Conservation (phyloP, 1,284 basidiomycete genomes). For the Paramarasmius palmivorus region DNA sequence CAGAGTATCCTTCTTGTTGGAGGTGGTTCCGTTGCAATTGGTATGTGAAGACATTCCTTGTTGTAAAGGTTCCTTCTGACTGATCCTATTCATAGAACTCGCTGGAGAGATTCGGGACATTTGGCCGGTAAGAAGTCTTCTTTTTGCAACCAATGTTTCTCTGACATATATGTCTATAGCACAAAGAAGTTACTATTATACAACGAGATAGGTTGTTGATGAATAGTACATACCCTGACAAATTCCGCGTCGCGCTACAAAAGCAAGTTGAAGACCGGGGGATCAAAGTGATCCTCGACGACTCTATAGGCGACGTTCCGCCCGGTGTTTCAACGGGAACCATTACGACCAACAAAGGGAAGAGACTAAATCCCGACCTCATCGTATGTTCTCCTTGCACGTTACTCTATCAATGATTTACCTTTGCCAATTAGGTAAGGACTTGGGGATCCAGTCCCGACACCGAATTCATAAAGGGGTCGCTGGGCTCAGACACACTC, state of each 20-base stretch:
- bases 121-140: slow-evolving; percentile 39
- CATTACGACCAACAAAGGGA: slow-evolving; percentile 55
- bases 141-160: slow-evolving; percentile 4
- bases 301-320: slow-evolving; percentile 51
- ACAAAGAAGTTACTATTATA: slow-evolving; percentile 64
- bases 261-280: slow-evolving; percentile 41
- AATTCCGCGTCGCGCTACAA: slow-evolving; percentile 50
- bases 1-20: slow-evolving; percentile 57
- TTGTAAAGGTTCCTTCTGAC: slow-evolving; percentile 6
- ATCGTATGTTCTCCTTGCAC: slow-evolving; percentile 41
- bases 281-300: slow-evolving; percentile 53
- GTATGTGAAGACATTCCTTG: slow-evolving; percentile 30
- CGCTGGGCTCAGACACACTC: slow-evolving; percentile 43
- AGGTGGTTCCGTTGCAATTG: slow-evolving; percentile 63
- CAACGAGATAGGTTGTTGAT: slow-evolving; percentile 54
- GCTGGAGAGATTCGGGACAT: slow-evolving; percentile 59
- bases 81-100: slow-evolving; percentile 40
- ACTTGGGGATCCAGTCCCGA: slow-evolving; percentile 42
- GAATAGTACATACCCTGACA: slow-evolving; percentile 57
- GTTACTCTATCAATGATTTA: too few relatives aligned
- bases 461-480: slow-evolving; percentile 44
- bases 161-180: slow-evolving; percentile 29
- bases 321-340: slow-evolving; percentile 28
- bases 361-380: slow-evolving; percentile 53
- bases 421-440: slow-evolving; percentile 32